Evolutionary conservation across 1,284 basidiomycete species (phyloP), one percentile per base, ranked within the genome.

Genomic region (Boletus mariae): DNA sequence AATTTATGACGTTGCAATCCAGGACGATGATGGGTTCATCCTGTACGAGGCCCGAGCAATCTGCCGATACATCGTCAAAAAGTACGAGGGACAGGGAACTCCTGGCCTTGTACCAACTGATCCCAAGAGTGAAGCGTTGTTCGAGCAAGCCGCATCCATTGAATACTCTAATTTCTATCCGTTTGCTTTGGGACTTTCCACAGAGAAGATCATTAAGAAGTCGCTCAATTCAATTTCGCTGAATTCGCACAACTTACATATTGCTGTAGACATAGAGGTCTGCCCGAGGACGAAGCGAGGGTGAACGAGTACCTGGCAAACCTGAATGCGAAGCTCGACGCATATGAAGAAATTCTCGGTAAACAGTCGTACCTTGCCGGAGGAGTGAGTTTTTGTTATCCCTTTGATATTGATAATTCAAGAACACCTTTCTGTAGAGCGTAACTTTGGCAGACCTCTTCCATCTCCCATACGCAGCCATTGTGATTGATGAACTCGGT

Each of bases 401-500:
- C 1, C 8, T 4, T n/a, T 6, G 7, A 7, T 32, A 28, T 31
- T 4, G 20, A 23, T 25, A 7, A 9, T 35, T 37, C 23, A 41
- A 41, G 7, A 20, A 31, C 15, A 2, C 34, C 15, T 43, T 44
- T 50, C 5, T 31, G 38, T 56, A 80, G 76, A 66, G 70, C 43
- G 31, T 81, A 13, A 79, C 79, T 5, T 67, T 84, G n/a, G 80
- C 75, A 1, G 83, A 85, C 59, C 63, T 85, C 8, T 82, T 75
- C 68, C 80, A 84, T 57, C 66, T 84, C 3, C 78, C 83, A 0
- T 77, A 74, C 52, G 78, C 69, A 12, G 44, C 61, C 13, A 57
- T 71, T 48, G 63, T 78, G 44, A 49, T 69, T 6, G 66, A 70
- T 46, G 56, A 58, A 32, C 54, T 70, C 15, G 57, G 49, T 11